Base-by-base conservation (phyloP, 257 asterid species). In the Ajuga chamaepitys region DNA sequence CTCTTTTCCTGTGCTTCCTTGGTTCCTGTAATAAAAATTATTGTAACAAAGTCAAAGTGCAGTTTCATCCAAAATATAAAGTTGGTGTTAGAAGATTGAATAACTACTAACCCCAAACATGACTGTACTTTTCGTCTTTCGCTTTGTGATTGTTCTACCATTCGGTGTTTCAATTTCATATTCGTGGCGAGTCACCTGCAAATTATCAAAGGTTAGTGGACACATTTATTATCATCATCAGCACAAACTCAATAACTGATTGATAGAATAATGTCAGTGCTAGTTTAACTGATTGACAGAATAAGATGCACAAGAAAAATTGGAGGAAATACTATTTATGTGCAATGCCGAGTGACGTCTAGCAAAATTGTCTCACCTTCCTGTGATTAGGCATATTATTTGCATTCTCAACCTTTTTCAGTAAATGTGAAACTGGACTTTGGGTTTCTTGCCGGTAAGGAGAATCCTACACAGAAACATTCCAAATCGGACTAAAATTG, bases 81-180 rank as follows among this genome's bases (percentile, higher is more conserved):
- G 9, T 26, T 61, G 35, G 13, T 28, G 34, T 55, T 24, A 53
- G 46, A 46, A 48, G 73, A 51, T 57, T 58, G 66, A 71, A 52
- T 42, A 48, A 62, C 21, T 69, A 72, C 92, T 72, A 56, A 88
- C 99, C 95, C 79, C 95, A 79, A 90, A 88, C 99, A 90, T 82
- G 79, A 89, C 96, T 38, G 99, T 90, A 26, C 95, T 89, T 74
- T 76, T 87, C 45, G 97, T 89, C 77, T 83, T 89, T 62, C 93
- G 81, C 81, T 90, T 94, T 18, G 97, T 94, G 64, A 93, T 83
- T 70, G 90, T 88, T 83, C 95, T 81, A 52, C 96, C 95, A 77
- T 88, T 83, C 67, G 90, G 78, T 53, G 97, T 94, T 83, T 90
- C 97, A 62, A 90, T 86, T 79, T 94, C 95, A 75, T 90, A 94